A percentile compares a stretch with the other conserved stretches of the same genome.
These are phyloP conservation scores for Cutaneotrichosporon sp. DNA, from an alignment of 1,284 basidiomycete genomes.

Conservation along the genomic window DNA sequence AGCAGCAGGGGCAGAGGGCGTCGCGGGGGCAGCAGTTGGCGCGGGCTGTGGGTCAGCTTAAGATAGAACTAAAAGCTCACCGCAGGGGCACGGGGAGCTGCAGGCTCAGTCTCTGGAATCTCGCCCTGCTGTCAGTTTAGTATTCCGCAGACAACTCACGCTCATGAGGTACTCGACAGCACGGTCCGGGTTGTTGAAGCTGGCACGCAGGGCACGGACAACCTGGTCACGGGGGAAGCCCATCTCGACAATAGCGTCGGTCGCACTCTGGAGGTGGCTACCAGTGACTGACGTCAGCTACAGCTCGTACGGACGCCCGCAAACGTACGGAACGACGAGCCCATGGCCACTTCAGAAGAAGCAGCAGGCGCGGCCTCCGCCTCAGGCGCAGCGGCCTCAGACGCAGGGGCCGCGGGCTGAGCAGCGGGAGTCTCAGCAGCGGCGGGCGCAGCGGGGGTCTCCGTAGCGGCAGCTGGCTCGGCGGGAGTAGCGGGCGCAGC, in stretches of 20 bases:
- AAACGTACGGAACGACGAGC: slow-evolving; percentile 41
- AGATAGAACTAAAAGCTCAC: slow-evolving; percentile 24
- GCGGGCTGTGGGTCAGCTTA: slow-evolving; percentile 16
- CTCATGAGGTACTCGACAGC: slow-evolving; percentile 96
- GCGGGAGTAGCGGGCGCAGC: slow-evolving; percentile 30
- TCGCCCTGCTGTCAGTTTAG: slow-evolving; percentile 27
- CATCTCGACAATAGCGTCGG: slow-evolving; percentile 86
- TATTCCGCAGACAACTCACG: slow-evolving; percentile 55
- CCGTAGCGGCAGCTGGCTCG: slow-evolving; percentile 26
- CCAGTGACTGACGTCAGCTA: slow-evolving; percentile 57
- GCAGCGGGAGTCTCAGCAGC: slow-evolving; percentile 25
- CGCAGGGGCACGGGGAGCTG: slow-evolving; percentile 25
- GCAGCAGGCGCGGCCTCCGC: slow-evolving; percentile 36
- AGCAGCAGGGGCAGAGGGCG: slow-evolving; percentile 46
- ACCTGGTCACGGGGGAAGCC: slow-evolving; percentile 87
- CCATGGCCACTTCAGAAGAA: slow-evolving; percentile 11
- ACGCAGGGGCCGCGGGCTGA: slow-evolving; percentile 27
- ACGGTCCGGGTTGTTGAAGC: slow-evolving; percentile 96
- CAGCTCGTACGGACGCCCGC: no score
- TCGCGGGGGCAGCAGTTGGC: slow-evolving; percentile 38
- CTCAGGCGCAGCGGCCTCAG: slow-evolving; percentile 25
- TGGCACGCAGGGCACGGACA: slow-evolving; percentile 78
- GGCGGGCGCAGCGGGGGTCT: slow-evolving; percentile 25
- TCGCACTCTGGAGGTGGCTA: slow-evolving; percentile 64
- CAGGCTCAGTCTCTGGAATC: slow-evolving; percentile 35